Conservation (phyloP, 2,329 filamentous ascomycete species). For the Apiospora hydei region DNA sequence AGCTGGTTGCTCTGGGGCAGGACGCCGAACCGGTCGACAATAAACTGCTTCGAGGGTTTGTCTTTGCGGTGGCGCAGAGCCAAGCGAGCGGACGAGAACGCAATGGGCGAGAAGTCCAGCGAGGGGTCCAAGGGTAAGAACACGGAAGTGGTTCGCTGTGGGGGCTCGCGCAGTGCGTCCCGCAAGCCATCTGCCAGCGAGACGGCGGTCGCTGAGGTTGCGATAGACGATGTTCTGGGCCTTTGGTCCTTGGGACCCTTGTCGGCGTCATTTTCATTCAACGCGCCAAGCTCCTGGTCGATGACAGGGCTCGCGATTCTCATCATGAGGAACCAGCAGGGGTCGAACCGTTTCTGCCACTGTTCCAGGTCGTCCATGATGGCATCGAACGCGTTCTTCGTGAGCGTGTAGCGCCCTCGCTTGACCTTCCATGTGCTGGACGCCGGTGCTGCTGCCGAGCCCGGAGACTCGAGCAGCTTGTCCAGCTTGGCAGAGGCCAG, state of each 20-base stretch:
- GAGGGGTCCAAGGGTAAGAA: neutral
- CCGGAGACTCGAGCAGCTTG: neutral
- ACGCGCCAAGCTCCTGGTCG: neutral
- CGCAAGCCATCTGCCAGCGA: neutral
- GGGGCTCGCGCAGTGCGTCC: neutral
- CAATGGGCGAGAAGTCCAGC: neutral
- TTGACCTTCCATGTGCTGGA: neutral
- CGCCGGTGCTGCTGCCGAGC: neutral
- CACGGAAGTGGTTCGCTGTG: neutral
- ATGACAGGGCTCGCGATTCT: slow-evolving; percentile 10
- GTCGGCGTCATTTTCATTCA: neutral
- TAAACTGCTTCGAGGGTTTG: neutral
- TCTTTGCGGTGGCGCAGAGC: neutral
- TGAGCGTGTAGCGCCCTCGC: neutral
- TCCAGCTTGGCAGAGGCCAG: neutral
- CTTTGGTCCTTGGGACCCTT: neutral
- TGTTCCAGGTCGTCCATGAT: neutral
- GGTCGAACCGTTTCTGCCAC: slow-evolving; percentile 21
- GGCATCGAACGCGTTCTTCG: neutral
- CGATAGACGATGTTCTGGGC: no score
- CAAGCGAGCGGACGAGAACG: neutral
- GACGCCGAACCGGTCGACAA: neutral
- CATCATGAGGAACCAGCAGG: slow-evolving; percentile 23
- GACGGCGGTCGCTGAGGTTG: neutral
- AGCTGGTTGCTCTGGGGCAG: neutral